Evolutionary conservation across 129 eudicot genomes (phyloP).

Genomic region (Tagetes erecta): DNA sequence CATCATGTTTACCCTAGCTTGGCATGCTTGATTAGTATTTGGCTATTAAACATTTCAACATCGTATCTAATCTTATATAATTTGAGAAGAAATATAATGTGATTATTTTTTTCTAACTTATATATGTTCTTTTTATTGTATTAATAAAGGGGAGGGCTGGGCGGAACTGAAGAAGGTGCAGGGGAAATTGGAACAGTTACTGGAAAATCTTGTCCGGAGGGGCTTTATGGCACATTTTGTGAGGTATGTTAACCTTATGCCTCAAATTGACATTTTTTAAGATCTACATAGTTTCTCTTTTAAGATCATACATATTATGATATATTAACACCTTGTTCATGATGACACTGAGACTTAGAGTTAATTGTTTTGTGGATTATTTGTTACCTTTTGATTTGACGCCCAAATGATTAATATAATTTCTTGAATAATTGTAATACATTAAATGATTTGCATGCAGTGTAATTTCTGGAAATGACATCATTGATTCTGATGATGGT

Average conservation of each 20-base stretch:
- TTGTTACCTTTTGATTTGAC: slow-evolving; percentile 7
- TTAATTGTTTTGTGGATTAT: background rate
- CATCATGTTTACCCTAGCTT: slow-evolving; percentile 4
- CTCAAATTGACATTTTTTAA: background rate
- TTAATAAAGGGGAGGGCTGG: slow-evolving; percentile 59
- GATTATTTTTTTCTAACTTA: slow-evolving; percentile 13
- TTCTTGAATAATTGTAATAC: slow-evolving; percentile 10
- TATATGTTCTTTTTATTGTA: slow-evolving; percentile 15
- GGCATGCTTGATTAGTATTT: slow-evolving; percentile 1
- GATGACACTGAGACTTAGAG: background rate
- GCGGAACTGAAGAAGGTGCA: slow-evolving; percentile 46
- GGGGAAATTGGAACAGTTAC: slow-evolving; percentile 74
- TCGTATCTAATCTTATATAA: slow-evolving; percentile 2
- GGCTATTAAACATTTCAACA: background rate
- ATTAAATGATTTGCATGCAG: slow-evolving; percentile 17
- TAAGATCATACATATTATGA: slow-evolving; percentile 6
- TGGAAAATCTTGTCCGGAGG: slow-evolving; percentile 81
- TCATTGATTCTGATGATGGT: slow-evolving; percentile 24
- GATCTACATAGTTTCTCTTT: background rate
- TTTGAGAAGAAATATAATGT: background rate
- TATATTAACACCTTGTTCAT: slow-evolving; percentile 7
- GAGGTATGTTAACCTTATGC: slow-evolving; percentile 47
- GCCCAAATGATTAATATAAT: slow-evolving; percentile 2
- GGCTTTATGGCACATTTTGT: slow-evolving; percentile 86
- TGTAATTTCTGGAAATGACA: slow-evolving; percentile 12